Percentiles rank a stretch among this genome's conserved stretches.
phyloP scores from a whole-genome alignment of 345 rosid genomes.

The Passiflora organensis region DNA sequence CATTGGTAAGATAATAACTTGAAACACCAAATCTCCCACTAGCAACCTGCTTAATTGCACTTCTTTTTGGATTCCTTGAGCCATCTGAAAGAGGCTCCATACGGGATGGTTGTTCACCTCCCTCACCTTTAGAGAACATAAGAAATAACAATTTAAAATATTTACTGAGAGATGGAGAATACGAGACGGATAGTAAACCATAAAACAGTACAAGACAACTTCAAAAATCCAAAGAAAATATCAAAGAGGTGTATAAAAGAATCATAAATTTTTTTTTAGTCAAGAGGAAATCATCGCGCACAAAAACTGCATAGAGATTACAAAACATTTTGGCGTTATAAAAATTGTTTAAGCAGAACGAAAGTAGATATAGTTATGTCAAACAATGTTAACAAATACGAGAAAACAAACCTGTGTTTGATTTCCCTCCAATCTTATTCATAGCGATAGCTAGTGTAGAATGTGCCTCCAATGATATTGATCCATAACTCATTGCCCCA shows the following conservation, averaged over 20 bases:
- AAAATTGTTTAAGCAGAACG: background rate
- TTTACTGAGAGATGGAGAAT: too few species aligned
- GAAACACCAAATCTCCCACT: slow-evolving; percentile 99
- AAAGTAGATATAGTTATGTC: background rate
- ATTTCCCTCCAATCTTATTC: slow-evolving; percentile 93
- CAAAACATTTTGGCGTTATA: too few species aligned
- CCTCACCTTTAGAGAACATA: slow-evolving; percentile 62
- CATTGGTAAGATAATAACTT: slow-evolving; percentile 95
- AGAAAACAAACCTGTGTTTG: slow-evolving; percentile 80
- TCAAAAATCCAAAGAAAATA: background rate
- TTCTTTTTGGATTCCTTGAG: slow-evolving; percentile 84
- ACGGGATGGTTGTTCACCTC: slow-evolving; percentile 98
- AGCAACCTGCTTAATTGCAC: slow-evolving; percentile 98
- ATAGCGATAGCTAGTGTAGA: slow-evolving; percentile 81
- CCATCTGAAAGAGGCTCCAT: slow-evolving; percentile 93
- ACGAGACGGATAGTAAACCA: background rate
- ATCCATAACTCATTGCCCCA: slow-evolving; percentile 99
- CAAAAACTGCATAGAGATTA: too few species aligned
- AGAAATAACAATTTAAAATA: background rate
- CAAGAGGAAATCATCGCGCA: too few species aligned
- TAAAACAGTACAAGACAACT: background rate
- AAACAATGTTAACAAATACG: background rate
- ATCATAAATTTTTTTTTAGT: too few species aligned
- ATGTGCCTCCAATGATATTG: slow-evolving; percentile 96
- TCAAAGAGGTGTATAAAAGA: too few species aligned